These are phyloP conservation scores for Wallacemonas rigidus DNA, from an alignment of 208 protist species.

Conservation along the genomic window DNA sequence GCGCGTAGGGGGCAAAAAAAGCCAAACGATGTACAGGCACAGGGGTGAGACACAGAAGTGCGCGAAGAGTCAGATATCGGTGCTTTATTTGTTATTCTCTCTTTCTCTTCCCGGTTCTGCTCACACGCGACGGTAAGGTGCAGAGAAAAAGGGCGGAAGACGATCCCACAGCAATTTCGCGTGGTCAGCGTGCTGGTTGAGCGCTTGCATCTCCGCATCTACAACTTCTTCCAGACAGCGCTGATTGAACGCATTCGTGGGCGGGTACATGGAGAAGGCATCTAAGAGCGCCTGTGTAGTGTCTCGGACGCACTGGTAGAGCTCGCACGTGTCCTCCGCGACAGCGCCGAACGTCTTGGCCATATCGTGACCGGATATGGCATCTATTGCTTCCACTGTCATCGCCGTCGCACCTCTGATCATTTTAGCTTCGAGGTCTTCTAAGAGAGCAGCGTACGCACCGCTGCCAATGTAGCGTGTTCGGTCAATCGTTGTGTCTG, in stretches of 20 bases:
- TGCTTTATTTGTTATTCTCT: too few relatives aligned
- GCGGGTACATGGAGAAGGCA: neutral
- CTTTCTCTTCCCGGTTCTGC: too few relatives aligned
- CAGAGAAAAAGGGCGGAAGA: slow-evolving; percentile 44
- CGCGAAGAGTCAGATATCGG: too few relatives aligned
- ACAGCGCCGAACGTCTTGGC: slow-evolving; percentile 47
- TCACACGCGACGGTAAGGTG: slow-evolving; percentile 23
- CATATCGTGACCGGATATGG: slow-evolving; percentile 57
- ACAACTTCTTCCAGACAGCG: slow-evolving; percentile 16
- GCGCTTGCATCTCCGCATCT: slow-evolving; percentile 24
- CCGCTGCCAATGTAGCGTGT: slow-evolving; percentile 1
- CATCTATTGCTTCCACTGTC: slow-evolving; percentile 57
- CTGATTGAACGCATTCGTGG: slow-evolving; percentile 9
- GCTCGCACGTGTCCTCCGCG: slow-evolving; percentile 46
- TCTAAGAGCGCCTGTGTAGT: slow-evolving; percentile 20
- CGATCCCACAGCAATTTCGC: slow-evolving; percentile 37
- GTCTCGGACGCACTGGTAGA: slow-evolving; percentile 38
- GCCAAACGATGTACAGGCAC: too few relatives aligned
- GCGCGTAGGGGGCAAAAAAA: too few relatives aligned
- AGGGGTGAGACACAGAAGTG: too few relatives aligned
- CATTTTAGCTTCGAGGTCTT: slow-evolving; percentile 51
- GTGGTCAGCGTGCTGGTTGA: slow-evolving; percentile 31
- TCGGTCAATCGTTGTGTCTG: neutral
- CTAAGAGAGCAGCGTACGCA: slow-evolving; percentile 3
- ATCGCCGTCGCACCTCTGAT: slow-evolving; percentile 55